These are phyloP conservation scores for Berberis vulgaris DNA, from an alignment of 164 flowering plant species.

Conservation along the genomic window DNA sequence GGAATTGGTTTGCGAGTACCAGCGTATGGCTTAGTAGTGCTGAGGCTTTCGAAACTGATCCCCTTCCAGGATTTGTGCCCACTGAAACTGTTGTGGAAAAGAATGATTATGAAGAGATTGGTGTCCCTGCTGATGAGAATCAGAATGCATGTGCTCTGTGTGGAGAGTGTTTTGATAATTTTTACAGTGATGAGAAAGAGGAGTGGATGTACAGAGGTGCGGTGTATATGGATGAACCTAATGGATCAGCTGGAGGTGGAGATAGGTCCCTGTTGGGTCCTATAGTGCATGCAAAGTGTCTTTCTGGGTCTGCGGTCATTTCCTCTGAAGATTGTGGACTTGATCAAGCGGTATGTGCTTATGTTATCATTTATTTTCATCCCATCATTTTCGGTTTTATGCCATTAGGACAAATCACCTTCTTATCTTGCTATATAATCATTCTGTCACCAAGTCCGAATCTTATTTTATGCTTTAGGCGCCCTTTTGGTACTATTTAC, in stretches of 20 bases:
- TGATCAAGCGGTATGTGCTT: slow-evolving; percentile 46
- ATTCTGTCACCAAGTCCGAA: too few species aligned
- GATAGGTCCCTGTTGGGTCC: slow-evolving; percentile 76
- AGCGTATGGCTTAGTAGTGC: slow-evolving; percentile 88
- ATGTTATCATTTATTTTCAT: background rate
- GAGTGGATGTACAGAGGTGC: slow-evolving; percentile 99
- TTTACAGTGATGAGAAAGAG: slow-evolving; percentile 87
- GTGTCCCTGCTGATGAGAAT: slow-evolving; percentile 97
- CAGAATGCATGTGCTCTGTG: slow-evolving; percentile 76
- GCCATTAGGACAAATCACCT: background rate
- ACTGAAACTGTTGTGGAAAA: slow-evolving; percentile 50
- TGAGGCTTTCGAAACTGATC: slow-evolving; percentile 74
- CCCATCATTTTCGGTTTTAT: background rate
- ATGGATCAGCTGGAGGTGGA: slow-evolving; percentile 44
- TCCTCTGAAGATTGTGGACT: slow-evolving; percentile 37
- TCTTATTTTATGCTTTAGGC: background rate
- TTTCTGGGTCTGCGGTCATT: slow-evolving; percentile 44
- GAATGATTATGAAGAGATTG: slow-evolving; percentile 73
- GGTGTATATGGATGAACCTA: slow-evolving; percentile 69
- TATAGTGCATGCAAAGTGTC: slow-evolving; percentile 92
- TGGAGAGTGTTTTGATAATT: slow-evolving; percentile 90
- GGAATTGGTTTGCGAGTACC: slow-evolving; percentile 85
- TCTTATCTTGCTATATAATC: background rate
- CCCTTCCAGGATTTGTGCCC: slow-evolving; percentile 76
- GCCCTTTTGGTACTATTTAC: too few species aligned